Evolutionary conservation across 345 rosid genomes (phyloP), one percentile per base, ranked within the genome.

Genomic region (Bruguiera sexangula): DNA sequence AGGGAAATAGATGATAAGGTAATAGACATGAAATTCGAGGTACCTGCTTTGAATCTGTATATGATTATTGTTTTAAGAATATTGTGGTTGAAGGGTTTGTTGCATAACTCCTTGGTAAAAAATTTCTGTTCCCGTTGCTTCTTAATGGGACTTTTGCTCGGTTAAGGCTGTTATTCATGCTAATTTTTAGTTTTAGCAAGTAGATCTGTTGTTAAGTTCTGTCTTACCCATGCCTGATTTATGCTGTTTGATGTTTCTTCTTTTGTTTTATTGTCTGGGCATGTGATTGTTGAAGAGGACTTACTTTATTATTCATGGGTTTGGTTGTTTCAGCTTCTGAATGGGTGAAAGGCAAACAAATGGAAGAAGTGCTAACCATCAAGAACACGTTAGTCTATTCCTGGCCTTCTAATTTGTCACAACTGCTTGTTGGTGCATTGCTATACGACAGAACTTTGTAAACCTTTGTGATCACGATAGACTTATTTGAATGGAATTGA

Each of bases 341-440:
- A 79, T 96, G 99, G 99, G 98, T 92, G 84, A 96, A 92, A 76
- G 99, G 98, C 62, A 96, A 85, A 78, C 87, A 85, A 68, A 88
- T 87, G 89, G 96, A 90, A 72, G 98, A 96, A 71, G 98, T 92
- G 16, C 20, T 96, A 46, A 67, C 97, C 75, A 96, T 96, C 59
- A 92, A 89, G 71, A 96, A 96, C 82, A 88, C 99, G 99, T 92
- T 68, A 88, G 98, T 75, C 31, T 8, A 43, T 61, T 29, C 0
- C 51, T 59, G 7, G 0, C 39, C 21, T 3, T 18, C 11, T 56
- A 24, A 43, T 21, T 54, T n/a, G 20, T 15, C 19, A 20, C 59
- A 8, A 43, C 18, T 43, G 15, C 50, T 13, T 13, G 1, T 43
- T 13, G 13, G 50, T 43, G 18, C 5, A 13, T 43, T 13, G 50